phyloP scores from a whole-genome alignment of 768 basidiomycete genomes.

The Galerina marginata region DNA sequence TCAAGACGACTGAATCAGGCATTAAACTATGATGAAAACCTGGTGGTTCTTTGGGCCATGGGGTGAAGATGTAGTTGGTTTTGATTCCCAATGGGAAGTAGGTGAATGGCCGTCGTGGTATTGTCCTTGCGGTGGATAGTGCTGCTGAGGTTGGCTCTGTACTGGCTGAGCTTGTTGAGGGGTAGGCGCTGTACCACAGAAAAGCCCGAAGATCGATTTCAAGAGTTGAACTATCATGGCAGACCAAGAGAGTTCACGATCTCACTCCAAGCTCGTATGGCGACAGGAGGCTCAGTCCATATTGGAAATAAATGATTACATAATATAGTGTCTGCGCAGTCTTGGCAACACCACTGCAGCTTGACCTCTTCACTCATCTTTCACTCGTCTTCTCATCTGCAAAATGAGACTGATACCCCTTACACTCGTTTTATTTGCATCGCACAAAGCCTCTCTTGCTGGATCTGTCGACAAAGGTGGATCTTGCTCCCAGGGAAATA shows the following conservation, averaged over 20 bases:
- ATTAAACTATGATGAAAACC: background rate
- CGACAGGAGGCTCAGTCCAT: too few species aligned
- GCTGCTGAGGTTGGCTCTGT: background rate
- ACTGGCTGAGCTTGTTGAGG: slow-evolving; percentile 1
- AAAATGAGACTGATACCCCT: slow-evolving; percentile 38
- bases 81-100: slow-evolving; percentile 3
- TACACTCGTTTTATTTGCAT: slow-evolving; percentile 61
- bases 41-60: slow-evolving; percentile 13
- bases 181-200: slow-evolving; percentile 27
- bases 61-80: background rate
- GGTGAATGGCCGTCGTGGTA: background rate
- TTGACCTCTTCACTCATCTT: slow-evolving; percentile 11
- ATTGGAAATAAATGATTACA: slow-evolving; percentile 6
- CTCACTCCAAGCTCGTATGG: too few species aligned
- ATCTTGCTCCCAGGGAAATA: slow-evolving; percentile 58
- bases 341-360: too few species aligned
- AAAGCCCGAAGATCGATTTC: slow-evolving; percentile 33
- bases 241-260: too few species aligned
- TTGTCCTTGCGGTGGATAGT: slow-evolving; percentile 1
- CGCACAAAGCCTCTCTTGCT: slow-evolving; percentile 44
- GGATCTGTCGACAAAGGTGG: slow-evolving; percentile 51
- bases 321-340: slow-evolving; percentile 1
- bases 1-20: background rate
- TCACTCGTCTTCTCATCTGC: slow-evolving; percentile 15
- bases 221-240: slow-evolving; percentile 33